Percentiles rank a stretch among this genome's conserved stretches.
Conservation (phyloP, 2,329 filamentous ascomycete species). For the Colletotrichum australisinense region DNA sequence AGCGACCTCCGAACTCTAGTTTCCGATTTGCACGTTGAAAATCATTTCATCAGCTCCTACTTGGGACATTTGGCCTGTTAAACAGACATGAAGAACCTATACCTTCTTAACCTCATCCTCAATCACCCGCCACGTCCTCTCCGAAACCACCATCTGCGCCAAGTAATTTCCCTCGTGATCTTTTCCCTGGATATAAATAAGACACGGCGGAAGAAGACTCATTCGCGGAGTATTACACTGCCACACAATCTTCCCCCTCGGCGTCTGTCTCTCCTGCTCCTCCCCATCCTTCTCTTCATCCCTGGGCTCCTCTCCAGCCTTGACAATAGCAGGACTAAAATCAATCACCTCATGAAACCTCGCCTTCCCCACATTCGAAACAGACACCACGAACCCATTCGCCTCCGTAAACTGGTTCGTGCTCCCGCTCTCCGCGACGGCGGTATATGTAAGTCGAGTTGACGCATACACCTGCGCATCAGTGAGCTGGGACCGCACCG, state of each 20-base stretch:
- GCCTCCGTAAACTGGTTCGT: slow-evolving; percentile 29
- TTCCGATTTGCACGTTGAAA: not conserved
- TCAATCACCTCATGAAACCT: slow-evolving; percentile 31
- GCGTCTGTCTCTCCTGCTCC: not conserved
- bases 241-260: slow-evolving; percentile 27
- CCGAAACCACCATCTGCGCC: slow-evolving; percentile 26
- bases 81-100: not conserved
- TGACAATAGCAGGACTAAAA: slow-evolving; percentile 20
- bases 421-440: slow-evolving; percentile 27
- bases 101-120: not conserved
- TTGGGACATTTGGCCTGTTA: too few relatives aligned
- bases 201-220: slow-evolving; percentile 17
- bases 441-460: slow-evolving; percentile 17
- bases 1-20: accelerated
- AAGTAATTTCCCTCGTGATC: slow-evolving; percentile 24
- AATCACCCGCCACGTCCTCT: slow-evolving; percentile 16
- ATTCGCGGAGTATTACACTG: slow-evolving; percentile 26
- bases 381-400: slow-evolving; percentile 17
- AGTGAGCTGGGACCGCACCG: slow-evolving; percentile 11
- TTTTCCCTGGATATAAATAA: slow-evolving; percentile 27
- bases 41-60: accelerated
- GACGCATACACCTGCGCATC: slow-evolving; percentile 26
- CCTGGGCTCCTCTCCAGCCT: not conserved
- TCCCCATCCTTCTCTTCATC: not conserved
- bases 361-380: slow-evolving; percentile 26